These are phyloP conservation scores for Debaryomyces prosopidis DNA, from an alignment of 805 yeast species.

Conservation along the genomic window DNA sequence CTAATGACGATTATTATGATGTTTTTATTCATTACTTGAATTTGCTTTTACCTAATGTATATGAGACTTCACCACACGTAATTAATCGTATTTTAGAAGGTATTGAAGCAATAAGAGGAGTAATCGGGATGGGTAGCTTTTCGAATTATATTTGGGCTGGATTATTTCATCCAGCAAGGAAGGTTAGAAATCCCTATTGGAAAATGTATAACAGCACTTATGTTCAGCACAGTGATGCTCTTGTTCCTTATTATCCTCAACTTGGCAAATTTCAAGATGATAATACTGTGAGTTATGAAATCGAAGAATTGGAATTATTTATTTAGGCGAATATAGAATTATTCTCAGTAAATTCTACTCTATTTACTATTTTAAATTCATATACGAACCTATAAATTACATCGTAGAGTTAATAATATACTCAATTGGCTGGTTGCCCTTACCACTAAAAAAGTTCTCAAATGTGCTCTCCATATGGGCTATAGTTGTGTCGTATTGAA, in stretches of 20 bases:
- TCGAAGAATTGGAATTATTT: conserved; percentile 55
- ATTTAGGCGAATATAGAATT: conserved; percentile 15
- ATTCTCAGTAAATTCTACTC: not conserved
- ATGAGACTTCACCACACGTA: conserved; percentile 95
- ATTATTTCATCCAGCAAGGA: conserved; percentile 87
- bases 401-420: conserved; percentile 15
- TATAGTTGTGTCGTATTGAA: conserved; percentile 3
- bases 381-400: not conserved
- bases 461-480: conserved; percentile 6
- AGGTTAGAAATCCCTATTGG: conserved; percentile 87
- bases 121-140: conserved; percentile 74
- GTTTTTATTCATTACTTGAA: conserved; percentile 83
- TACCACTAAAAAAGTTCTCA: conserved; percentile 5
- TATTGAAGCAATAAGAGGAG: conserved; percentile 67
- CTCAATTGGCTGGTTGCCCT: conserved; percentile 3
- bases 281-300: conserved; percentile 20
- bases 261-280: conserved; percentile 34
- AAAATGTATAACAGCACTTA: conserved; percentile 74
- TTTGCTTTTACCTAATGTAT: conserved; percentile 81
- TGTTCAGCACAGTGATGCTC: conserved; percentile 66
- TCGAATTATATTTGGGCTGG: conserved; percentile 85
- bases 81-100: conserved; percentile 80
- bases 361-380: no score
- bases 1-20: conserved; percentile 59
- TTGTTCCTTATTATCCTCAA: conserved; percentile 82